Evolutionary conservation across 768 basidiomycete species (phyloP).

Genomic region (Phylloporus sp.): DNA sequence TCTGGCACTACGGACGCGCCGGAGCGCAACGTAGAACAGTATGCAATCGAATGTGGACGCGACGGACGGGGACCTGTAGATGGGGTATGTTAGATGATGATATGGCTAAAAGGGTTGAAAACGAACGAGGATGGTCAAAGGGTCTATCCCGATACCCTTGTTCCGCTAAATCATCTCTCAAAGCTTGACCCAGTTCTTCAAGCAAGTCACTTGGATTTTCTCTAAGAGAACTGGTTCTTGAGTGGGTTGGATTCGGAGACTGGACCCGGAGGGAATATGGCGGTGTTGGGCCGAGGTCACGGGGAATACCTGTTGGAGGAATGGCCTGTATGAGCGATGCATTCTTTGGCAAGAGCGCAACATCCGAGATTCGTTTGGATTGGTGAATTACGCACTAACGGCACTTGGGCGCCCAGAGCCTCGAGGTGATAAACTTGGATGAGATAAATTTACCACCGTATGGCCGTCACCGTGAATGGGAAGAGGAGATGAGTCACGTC

Average conservation of each 20-base stretch:
- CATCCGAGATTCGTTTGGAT: background rate
- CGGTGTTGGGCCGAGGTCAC: constrained; percentile 23
- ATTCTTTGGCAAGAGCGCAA: background rate
- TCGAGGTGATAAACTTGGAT: constrained; percentile 1
- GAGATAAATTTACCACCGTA: background rate
- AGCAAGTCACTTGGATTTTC: constrained; percentile 14
- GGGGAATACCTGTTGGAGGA: background rate
- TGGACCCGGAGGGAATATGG: constrained; percentile 16
- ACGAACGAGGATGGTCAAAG: background rate
- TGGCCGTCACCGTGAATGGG: background rate
- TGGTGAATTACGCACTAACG: constrained; percentile 1
- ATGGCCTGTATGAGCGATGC: background rate
- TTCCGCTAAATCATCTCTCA: constrained; percentile 7
- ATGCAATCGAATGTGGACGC: background rate
- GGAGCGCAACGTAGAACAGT: background rate
- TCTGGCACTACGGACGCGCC: constrained; percentile 6
- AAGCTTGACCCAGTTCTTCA: constrained; percentile 20
- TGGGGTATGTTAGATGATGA: background rate
- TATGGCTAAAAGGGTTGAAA: background rate
- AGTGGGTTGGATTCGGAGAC: background rate
- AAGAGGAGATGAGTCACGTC: constrained; percentile 16
- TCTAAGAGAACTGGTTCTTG: background rate
- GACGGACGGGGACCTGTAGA: background rate
- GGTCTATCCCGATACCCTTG: constrained; percentile 2
- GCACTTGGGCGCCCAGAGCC: constrained; percentile 2